Evolutionary conservation across 768 basidiomycete species (phyloP), one percentile per base, ranked within the genome.

Genomic region (Tricholoma terreum): DNA sequence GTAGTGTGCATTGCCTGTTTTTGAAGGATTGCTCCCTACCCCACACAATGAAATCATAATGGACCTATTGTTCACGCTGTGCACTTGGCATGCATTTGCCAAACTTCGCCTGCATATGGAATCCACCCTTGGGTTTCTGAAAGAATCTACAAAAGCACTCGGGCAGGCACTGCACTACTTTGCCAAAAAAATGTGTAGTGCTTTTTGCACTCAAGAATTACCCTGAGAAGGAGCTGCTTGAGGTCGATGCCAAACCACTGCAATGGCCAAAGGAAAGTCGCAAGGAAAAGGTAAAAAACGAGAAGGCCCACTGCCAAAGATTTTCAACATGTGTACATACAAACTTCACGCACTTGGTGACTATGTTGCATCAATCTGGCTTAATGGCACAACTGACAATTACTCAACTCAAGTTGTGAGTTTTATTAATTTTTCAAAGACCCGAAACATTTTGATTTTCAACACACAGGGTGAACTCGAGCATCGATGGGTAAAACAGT

Each of bases 331-430:
- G 55, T n/a, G 24, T 36, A 49, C 33, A 69, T 40, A 17, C 58
- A 78, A 77, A 42, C 38, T 65, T 0, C 74, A 75, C 59, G 63
- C 69, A 0, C 52, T 79, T 0, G 72, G 70, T 0, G 69, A 78
- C 45, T 73, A 75, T 46, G 56, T 66, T 0, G 19, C 31, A 0
- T 50, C 50, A 0, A 75, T 78, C 10, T 17, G 24, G 0, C 1
- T 2, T 0, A 69, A 63, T 38, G 73, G 78, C 0, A 72, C 72
- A 0, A 71, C 71, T 1, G 75, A 80, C 42, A 66, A 64, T 2
- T 78, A 73, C 52, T 71, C 72, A 0, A 78, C 73, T 1, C 70
- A 75, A 24, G 50, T 65, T 6, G 77, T 79, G 43, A 50, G 63
- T 58, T 15, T n/a, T n/a, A n/a, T n/a, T n/a, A n/a, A n/a, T n/a